Percentiles rank a stretch among this genome's conserved stretches.
These are phyloP conservation scores for Cercospora citrullina DNA, from an alignment of 2,329 filamentous ascomycete genomes.

Conservation along the genomic window DNA sequence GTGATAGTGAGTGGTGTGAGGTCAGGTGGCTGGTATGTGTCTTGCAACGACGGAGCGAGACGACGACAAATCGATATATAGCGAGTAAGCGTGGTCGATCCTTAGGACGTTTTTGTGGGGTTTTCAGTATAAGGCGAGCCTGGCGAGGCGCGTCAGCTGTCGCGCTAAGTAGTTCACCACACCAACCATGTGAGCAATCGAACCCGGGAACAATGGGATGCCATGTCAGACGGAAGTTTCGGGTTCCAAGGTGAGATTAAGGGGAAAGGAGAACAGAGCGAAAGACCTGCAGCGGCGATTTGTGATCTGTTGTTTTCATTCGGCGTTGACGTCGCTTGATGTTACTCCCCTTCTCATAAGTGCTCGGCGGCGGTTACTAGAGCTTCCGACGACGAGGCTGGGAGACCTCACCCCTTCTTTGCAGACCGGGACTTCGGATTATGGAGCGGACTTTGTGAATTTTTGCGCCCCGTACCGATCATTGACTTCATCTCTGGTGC, in stretches of 20 bases:
- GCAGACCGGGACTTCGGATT: background rate
- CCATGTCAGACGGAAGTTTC: constrained; percentile 3
- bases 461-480: background rate
- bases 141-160: background rate
- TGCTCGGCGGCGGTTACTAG: constrained; percentile 1
- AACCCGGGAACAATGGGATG: background rate
- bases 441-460: background rate
- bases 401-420: background rate
- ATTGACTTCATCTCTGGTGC: background rate
- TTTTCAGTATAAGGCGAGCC: background rate
- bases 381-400: background rate
- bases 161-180: constrained; percentile 1
- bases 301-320: background rate
- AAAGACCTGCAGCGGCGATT: background rate
- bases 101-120: background rate
- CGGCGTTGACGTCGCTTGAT: background rate
- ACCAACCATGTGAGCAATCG: background rate
- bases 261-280: background rate
- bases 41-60: background rate
- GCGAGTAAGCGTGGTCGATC: background rate
- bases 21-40: background rate
- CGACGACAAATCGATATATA: background rate
- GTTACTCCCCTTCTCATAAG: background rate
- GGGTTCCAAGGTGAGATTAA: constrained; percentile 3
- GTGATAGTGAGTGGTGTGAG: background rate